Conservation (phyloP, 108 stramenopile species). For the Nannochloropsis oceanica region DNA sequence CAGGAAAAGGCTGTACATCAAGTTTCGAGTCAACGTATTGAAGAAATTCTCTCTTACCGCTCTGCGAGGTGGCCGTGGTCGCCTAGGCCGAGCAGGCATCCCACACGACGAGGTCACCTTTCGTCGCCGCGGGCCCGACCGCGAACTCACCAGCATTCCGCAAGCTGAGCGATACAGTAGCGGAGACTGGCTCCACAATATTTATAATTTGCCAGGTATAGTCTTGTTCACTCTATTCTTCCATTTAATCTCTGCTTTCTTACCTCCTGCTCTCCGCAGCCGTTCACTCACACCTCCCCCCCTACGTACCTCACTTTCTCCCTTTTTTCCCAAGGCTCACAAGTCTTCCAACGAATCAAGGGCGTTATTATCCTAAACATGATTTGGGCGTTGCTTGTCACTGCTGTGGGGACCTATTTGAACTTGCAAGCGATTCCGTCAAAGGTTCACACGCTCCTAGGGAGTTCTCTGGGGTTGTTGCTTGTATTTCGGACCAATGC, state of each 20-base stretch:
- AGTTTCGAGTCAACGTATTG: background rate
- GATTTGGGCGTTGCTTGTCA: slow-evolving; percentile 10
- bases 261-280: background rate
- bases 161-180: slow-evolving; percentile 39
- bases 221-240: slow-evolving; percentile 57
- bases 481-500: slow-evolving; percentile 77
- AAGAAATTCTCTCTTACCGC: background rate
- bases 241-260: slow-evolving; percentile 42
- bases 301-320: background rate
- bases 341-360: background rate
- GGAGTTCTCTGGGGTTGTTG: slow-evolving; percentile 60
- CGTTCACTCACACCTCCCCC: background rate
- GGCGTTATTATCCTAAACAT: slow-evolving; percentile 12
- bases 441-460: slow-evolving; percentile 58
- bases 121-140: background rate
- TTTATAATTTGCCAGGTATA: slow-evolving; percentile 57
- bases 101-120: background rate
- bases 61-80: background rate
- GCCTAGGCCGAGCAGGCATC: background rate
- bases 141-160: background rate
- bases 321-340: background rate
- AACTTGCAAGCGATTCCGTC: slow-evolving; percentile 40
- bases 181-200: slow-evolving; percentile 73
- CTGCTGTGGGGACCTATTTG: slow-evolving; percentile 12
- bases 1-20: background rate